Evolutionary conservation across 2,329 filamentous ascomycete genomes (phyloP), one percentile per base, ranked within the genome.

Genomic region (Fusarium proliferatum): DNA sequence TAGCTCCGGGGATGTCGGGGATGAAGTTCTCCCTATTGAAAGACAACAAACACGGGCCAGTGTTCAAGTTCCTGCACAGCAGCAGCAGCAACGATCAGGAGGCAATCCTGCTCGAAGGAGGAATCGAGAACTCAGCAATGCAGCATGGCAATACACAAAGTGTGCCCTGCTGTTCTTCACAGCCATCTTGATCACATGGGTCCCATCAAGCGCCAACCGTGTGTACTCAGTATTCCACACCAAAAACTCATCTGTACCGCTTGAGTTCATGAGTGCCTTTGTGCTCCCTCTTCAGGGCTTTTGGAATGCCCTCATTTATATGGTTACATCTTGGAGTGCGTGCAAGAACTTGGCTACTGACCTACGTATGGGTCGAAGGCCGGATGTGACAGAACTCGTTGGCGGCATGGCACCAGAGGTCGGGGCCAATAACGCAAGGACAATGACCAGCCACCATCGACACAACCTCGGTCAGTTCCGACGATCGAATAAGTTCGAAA

Each of bases 211-310:
- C 28, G 88, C 92, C 67, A 96, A 97, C 80, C 88, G 94, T 15
- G 88, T 95, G 21, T 95, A 93, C 81, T 90, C 90, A 7, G 85
- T 95, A 21, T 85, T 90, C 13, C 85, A 92, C 76, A 84, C 86
- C 0, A 82, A 87, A 33, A 66, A 86, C 8, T 82, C 87, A 1
- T 87, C 85, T 12, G 86, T 91, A 34, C 84, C 86, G 0, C 87
- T 96, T 30, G 90, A 94, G 76, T 90, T 92, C 72, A 88, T 91
- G 72, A 91, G 92, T 28, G 90, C 92, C 0, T 87, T 94, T 45
- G 93, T 96, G 2, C 86, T 97, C 13, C 94, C 94, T 0, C 86
- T 95, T 0, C 94, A 97, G 79, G 94, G 94, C 0, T 93, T 95
- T 77, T 96, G 94, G 93, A 97, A 97, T 80, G 89, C 91, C 23